Base-by-base conservation (phyloP, 169 alveolate genomes). In the Plasmodium gaboni region DNA sequence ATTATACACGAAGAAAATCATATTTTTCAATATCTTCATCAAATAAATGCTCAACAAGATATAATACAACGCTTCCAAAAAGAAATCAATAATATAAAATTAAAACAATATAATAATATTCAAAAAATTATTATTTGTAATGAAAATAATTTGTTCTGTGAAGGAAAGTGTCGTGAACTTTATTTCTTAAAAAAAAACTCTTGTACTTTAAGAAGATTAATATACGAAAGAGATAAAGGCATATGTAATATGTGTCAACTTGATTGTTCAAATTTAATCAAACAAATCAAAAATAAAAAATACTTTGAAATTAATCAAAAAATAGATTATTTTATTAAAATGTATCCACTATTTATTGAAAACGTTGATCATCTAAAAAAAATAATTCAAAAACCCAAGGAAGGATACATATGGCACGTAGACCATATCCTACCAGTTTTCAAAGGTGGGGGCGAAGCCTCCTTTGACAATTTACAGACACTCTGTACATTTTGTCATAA, bases 171-270 rank as follows among this genome's bases (percentile, higher is more conserved):
- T 32, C 61, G 88, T 44, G 32, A 46, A 48, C 2, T 61, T 22
- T 74, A 74, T 74, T 74, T 74, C 38, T 74, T 63, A 61, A 74
- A 74, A 74, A 74, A 74, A 74, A 74, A 68, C 44, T 74, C 88
- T 15, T 61, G 28, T 32, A 74, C 68, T 63, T n/a, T 74, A 74
- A 65, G 88, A 61, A 19, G 88, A 26, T 74, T 74, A 74, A 74
- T 74, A 61, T 74, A 42, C 28, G 88, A 74, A 74, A 74, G 88
- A 63, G 88, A 74, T 61, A 74, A 74, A 61, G 88, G 88, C 38
- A 17, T 74, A 24, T 74, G 88, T 63, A 63, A 60, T 48, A 74
- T 74, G 22, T 74, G 88, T 50, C 61, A 63, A 44, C 44, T 74
- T 26, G 74, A 74, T 74, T 74, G 74, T 55, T 28, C 73, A 42